Percentiles rank a stretch among this genome's conserved stretches.
These are phyloP conservation scores for Clavulina sp. DNA, from an alignment of 768 basidiomycete species.

Conservation along the genomic window DNA sequence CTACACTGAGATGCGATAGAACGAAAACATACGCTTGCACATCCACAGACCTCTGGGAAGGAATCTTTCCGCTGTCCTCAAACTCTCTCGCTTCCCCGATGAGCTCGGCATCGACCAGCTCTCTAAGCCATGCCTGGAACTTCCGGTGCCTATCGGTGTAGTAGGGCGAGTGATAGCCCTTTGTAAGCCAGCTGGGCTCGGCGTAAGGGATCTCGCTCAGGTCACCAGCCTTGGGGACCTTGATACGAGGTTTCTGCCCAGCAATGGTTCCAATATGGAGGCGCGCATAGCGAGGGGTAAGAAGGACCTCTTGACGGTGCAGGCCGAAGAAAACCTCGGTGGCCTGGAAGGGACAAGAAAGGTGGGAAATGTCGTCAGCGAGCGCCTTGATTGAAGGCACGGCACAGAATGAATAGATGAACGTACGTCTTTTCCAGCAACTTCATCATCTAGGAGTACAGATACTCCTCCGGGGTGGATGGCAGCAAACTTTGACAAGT, in stretches of 20 bases:
- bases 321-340: conserved; percentile 80
- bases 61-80: conserved; percentile 76
- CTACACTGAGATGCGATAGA: conserved; percentile 20
- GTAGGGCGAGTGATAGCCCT: conserved; percentile 60
- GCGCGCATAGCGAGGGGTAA: conserved; percentile 53
- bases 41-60: conserved; percentile 69
- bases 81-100: conserved; percentile 54
- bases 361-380: conserved; percentile 13
- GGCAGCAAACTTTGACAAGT: conserved; percentile 59
- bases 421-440: conserved; percentile 55
- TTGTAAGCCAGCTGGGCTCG: conserved; percentile 66
- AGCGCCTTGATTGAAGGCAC: too few relatives aligned
- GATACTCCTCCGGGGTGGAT: conserved; percentile 72
- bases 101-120: conserved; percentile 61
- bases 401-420: too few relatives aligned
- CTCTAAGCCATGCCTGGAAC: conserved; percentile 61
- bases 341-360: conserved; percentile 48
- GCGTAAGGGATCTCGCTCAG: conserved; percentile 70
- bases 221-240: conserved; percentile 34
- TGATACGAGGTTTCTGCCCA: conserved; percentile 40
- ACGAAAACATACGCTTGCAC: conserved; percentile 41
- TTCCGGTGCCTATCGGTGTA: conserved; percentile 54
- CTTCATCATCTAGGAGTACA: conserved; percentile 59
- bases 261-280: conserved; percentile 57
- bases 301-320: conserved; percentile 71